Evolutionary conservation across 192 early-diverging fungal genomes (phyloP).

Genomic region (Linderina pennispora): DNA sequence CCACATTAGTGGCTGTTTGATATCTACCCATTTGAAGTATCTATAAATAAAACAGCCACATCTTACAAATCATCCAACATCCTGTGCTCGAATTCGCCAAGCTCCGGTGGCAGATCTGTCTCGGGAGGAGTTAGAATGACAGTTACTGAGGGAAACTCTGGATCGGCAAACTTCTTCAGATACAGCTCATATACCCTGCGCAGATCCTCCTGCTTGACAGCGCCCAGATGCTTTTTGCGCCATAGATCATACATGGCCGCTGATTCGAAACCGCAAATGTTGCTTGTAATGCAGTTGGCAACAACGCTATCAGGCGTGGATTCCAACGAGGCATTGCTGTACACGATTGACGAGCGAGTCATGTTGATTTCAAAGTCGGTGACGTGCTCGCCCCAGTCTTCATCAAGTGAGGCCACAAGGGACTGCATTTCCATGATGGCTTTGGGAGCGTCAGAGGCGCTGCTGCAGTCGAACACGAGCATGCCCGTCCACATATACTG

Average conservation of each 20-base stretch:
- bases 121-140: slow-evolving; percentile 25
- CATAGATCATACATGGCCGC: slow-evolving; percentile 7
- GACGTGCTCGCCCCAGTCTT: slow-evolving; percentile 29
- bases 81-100: slow-evolving; percentile 18
- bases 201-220: slow-evolving; percentile 21
- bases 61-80: slow-evolving; percentile 11
- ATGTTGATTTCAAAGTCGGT: slow-evolving; percentile 37
- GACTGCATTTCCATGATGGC: slow-evolving; percentile 17
- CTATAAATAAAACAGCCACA: too few species aligned
- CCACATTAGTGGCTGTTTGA: too few species aligned
- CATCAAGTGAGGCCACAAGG: slow-evolving; percentile 8
- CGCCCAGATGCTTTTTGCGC: slow-evolving; percentile 17
- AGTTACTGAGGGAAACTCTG: slow-evolving; percentile 8
- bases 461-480: slow-evolving; percentile 24
- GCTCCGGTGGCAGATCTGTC: slow-evolving; percentile 13
- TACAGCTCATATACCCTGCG: slow-evolving; percentile 26
- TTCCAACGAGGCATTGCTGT: slow-evolving; percentile 1
- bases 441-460: slow-evolving; percentile 27
- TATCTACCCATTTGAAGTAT: too few species aligned
- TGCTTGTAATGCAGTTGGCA: slow-evolving; percentile 2
- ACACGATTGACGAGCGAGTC: slow-evolving; percentile 22
- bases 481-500: slow-evolving; percentile 53
- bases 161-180: slow-evolving; percentile 15
- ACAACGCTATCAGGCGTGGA: slow-evolving; percentile 16
- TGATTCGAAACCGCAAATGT: slow-evolving; percentile 23